These are phyloP conservation scores for Malassezia psittaci DNA, from an alignment of 1,284 basidiomycete genomes.

Conservation along the genomic window DNA sequence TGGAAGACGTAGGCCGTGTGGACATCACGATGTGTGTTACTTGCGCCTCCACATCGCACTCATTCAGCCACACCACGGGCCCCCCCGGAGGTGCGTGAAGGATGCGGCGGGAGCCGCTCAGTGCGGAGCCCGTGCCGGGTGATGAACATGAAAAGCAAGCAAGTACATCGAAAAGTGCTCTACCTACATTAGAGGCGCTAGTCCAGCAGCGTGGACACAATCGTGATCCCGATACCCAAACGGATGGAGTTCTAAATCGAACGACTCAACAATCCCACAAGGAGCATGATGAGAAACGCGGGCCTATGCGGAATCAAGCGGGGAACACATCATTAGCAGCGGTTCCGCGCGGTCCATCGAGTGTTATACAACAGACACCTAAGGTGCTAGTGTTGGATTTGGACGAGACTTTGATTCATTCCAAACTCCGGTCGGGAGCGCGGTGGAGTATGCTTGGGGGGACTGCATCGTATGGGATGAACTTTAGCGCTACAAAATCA, in stretches of 20 bases:
- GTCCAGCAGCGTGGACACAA: background rate
- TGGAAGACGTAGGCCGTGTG: conserved; percentile 34
- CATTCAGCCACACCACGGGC: background rate
- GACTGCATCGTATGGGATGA: background rate
- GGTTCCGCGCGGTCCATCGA: conserved; percentile 21
- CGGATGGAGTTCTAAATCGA: background rate
- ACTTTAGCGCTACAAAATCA: background rate
- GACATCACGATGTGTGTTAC: background rate
- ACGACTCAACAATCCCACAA: background rate
- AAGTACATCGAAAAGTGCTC: background rate
- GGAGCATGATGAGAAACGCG: background rate
- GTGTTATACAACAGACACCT: conserved; percentile 41
- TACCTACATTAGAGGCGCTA: conserved; percentile 14
- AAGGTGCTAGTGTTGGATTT: conserved; percentile 62
- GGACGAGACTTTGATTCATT: conserved; percentile 96
- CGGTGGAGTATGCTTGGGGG: conserved; percentile 16
- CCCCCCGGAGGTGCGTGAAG: background rate
- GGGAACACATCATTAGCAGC: background rate
- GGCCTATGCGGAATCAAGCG: too few relatives aligned
- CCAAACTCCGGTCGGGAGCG: conserved; percentile 66
- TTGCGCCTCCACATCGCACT: background rate
- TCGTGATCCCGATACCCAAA: background rate
- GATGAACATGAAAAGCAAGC: too few relatives aligned
- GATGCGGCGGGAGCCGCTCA: background rate
- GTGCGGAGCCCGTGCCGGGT: background rate